phyloP scores from a whole-genome alignment of 129 eudicot species.

The Flaveria robusta region DNA sequence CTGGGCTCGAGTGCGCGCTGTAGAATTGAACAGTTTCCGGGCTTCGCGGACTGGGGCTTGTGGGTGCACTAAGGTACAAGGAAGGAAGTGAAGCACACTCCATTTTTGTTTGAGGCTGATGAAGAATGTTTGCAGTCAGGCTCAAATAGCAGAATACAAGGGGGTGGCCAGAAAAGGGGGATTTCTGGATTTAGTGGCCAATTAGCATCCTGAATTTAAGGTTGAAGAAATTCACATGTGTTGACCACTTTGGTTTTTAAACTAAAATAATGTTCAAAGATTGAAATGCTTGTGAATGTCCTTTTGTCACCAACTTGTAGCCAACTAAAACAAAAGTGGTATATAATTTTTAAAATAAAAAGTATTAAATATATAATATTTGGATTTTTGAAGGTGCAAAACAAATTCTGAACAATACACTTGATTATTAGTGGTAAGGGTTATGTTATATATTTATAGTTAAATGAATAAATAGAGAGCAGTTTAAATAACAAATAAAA shows the following conservation, averaged over 20 bases:
- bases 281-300: conserved; percentile 55
- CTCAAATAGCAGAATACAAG: conserved; percentile 7
- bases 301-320: conserved; percentile 30
- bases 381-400: background rate
- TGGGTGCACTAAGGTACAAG: conserved; percentile 59
- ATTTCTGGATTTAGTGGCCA: conserved; percentile 36
- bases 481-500: background rate
- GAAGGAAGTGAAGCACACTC: conserved; percentile 44
- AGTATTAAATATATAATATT: background rate
- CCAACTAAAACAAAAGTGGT: conserved; percentile 31
- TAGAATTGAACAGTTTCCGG: conserved; percentile 40
- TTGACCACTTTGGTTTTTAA: conserved; percentile 40
- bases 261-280: conserved; percentile 53
- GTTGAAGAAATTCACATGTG: conserved; percentile 47
- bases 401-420: background rate
- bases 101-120: conserved; percentile 35
- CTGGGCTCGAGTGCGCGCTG: conserved; percentile 58
- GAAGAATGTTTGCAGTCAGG: conserved; percentile 7
- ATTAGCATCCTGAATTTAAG: conserved; percentile 59
- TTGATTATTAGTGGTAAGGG: background rate
- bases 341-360: conserved; percentile 12
- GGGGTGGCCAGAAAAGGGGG: conserved; percentile 29
- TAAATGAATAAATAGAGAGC: background rate
- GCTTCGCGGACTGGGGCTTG: conserved; percentile 40
- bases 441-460: background rate